Conservation (phyloP, 768 basidiomycete species). For the Rhodotorula sphaerocarpa region DNA sequence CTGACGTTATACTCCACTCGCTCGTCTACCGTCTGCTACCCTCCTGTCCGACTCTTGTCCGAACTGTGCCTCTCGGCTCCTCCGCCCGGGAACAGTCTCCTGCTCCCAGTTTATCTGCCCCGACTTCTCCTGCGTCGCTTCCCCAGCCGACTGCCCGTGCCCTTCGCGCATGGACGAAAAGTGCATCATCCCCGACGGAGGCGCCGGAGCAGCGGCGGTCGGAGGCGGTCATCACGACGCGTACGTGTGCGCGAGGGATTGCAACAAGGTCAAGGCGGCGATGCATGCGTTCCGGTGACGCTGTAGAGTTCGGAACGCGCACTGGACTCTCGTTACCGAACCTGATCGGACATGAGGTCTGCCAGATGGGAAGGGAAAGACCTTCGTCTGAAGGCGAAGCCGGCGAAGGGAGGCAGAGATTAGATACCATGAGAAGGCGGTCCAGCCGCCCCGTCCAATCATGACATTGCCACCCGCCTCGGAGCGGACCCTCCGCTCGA, state of each 20-base stretch:
- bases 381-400: too few relatives aligned
- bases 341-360: too few relatives aligned
- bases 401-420: too few relatives aligned
- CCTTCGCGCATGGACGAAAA: slow-evolving; percentile 1
- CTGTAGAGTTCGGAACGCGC: background rate
- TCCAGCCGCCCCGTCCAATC: too few relatives aligned
- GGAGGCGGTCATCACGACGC: too few relatives aligned
- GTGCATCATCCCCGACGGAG: background rate
- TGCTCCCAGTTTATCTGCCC: slow-evolving; percentile 15
- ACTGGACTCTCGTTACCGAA: too few relatives aligned
- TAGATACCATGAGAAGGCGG: too few relatives aligned
- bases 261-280: slow-evolving; percentile 1
- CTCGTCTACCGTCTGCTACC: background rate
- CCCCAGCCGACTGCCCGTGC: slow-evolving; percentile 18
- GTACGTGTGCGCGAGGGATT: slow-evolving; percentile 25
- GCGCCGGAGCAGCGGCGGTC: too few relatives aligned
- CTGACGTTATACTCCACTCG: background rate
- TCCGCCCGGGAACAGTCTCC: background rate
- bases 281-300: background rate
- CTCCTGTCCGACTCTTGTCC: too few relatives aligned
- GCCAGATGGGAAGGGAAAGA: too few relatives aligned
- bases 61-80: background rate
- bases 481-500: background rate
- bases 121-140: slow-evolving; percentile 3
- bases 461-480: too few relatives aligned